Base-by-base conservation (phyloP, 2,329 filamentous ascomycete species). In the Eurotiales sp. region DNA sequence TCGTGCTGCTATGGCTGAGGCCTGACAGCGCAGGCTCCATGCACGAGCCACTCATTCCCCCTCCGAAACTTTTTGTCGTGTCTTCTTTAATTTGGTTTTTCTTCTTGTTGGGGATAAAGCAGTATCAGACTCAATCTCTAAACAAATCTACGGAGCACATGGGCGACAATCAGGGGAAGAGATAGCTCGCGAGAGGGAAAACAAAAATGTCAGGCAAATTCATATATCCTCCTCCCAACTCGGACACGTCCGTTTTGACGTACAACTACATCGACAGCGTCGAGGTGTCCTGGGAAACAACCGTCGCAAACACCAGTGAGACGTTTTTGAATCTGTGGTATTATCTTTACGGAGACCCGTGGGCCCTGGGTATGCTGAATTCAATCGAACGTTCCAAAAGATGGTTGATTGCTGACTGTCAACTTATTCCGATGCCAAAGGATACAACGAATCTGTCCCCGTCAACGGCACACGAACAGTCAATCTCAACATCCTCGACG, bases 381-480 rank as follows among this genome's bases (percentile, higher is more conserved):
- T 8, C 14, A 5, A 17, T 40, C 8, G 27, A 2, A 37, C 32
- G 11, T 22, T 34, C n/a, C 22, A 11, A 25, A 8, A 50, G 14
- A 11, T 12, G 7, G 17, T 44, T n/a, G 19, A 41, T 15, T 51
- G n/a, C n/a, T n/a, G 23, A 29, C 34, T 3, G 12, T 30, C 8
- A n/a, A 12, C 17, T 41, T 10, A 11, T 19, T 34, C 14, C n/a
- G n/a, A n/a, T n/a, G n/a, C n/a, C n/a, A n/a, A n/a, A 52, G 50
- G 50, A 41, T 52, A 52, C 27, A 52, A 52, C 39, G 27, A 36
- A 6, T 52, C 50, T n/a, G 50, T 46, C 10, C 34, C 50, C 22
- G n/a, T 39, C 50, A 46, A 52, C 29, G 50, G 50, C 19, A 34
- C 50, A 3, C 12, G 23, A 27, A 41, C 34, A 7, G 43, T 52